phyloP scores from a whole-genome alignment of 306 rosid genomes.

The Cicer judaicum region DNA sequence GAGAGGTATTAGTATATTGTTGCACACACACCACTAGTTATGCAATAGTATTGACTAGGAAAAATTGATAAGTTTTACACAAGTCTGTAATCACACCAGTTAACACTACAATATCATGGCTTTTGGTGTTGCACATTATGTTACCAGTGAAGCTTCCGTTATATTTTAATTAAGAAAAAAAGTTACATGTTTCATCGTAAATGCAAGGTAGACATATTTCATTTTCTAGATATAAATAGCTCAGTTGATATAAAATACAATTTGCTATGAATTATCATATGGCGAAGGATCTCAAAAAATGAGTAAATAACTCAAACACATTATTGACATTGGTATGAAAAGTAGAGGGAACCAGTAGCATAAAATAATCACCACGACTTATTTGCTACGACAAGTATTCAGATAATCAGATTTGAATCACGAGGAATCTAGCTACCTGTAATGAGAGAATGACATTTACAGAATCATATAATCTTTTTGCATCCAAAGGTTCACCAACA shows the following conservation, averaged over 20 bases:
- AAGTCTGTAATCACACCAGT: not conserved
- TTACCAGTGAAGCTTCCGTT: not conserved
- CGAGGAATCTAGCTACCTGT: constrained; percentile 65
- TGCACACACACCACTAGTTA: too few species aligned
- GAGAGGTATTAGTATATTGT: too few species aligned
- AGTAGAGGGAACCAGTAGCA: constrained; percentile 6
- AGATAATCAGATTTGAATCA: constrained; percentile 14
- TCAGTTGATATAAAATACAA: not conserved
- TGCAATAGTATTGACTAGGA: too few species aligned
- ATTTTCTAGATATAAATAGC: not conserved
- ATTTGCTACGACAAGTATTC: constrained; percentile 32
- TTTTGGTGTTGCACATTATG: not conserved
- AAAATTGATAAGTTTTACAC: not conserved
- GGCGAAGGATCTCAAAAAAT: not conserved
- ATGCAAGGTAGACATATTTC: not conserved
- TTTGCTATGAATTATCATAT: not conserved
- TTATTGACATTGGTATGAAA: not conserved
- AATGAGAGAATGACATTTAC: constrained; percentile 83
- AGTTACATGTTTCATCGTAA: not conserved
- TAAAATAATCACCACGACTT: constrained; percentile 22
- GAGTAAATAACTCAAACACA: not conserved
- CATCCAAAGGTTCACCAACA: constrained; percentile 75
- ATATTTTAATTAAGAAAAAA: not conserved
- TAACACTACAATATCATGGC: not conserved
- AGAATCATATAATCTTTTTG: constrained; percentile 63